A percentile compares a stretch with the other conserved stretches of the same genome.
phyloP scores from a whole-genome alignment of 2,329 filamentous ascomycete genomes.

The Fusarium burgessii region DNA sequence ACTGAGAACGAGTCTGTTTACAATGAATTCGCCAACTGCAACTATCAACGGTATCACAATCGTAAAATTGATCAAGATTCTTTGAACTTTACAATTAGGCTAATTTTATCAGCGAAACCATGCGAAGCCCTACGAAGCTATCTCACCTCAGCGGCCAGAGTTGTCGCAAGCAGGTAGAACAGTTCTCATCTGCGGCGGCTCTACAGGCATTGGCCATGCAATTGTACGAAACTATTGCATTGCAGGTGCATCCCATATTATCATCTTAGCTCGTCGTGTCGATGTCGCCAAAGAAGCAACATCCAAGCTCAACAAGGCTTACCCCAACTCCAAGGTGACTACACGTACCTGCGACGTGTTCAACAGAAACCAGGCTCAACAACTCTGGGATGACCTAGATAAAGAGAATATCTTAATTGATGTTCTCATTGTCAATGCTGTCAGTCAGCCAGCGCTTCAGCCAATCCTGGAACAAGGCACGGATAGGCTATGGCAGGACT shows the following conservation, averaged over 20 bases:
- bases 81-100: accelerated
- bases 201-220: slow-evolving; percentile 73
- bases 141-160: slow-evolving; percentile 53
- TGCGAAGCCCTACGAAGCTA: slow-evolving; percentile 52
- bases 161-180: slow-evolving; percentile 59
- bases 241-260: slow-evolving; percentile 54
- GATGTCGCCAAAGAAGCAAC: slow-evolving; percentile 19
- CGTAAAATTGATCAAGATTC: neutral
- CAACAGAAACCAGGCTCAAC: neutral
- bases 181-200: slow-evolving; percentile 76
- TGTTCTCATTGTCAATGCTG: slow-evolving; percentile 31
- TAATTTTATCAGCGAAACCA: slow-evolving; percentile 41
- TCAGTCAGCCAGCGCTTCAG: slow-evolving; percentile 14
- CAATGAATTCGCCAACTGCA: slow-evolving; percentile 11
- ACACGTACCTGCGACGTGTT: slow-evolving; percentile 17
- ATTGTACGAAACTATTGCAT: slow-evolving; percentile 68
- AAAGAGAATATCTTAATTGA: slow-evolving; percentile 1
- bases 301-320: slow-evolving; percentile 6
- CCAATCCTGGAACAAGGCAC: slow-evolving; percentile 34
- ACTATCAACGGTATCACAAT: slow-evolving; percentile 15
- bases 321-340: slow-evolving; percentile 15
- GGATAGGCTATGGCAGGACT: slow-evolving; percentile 42
- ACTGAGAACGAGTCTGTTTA: neutral
- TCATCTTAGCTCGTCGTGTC: slow-evolving; percentile 50
- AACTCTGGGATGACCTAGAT: slow-evolving; percentile 25